Percentiles rank a stretch among this genome's conserved stretches.
These are phyloP conservation scores for Teratosphaeria viscida DNA, from an alignment of 2,329 filamentous ascomycete genomes.

Conservation along the genomic window DNA sequence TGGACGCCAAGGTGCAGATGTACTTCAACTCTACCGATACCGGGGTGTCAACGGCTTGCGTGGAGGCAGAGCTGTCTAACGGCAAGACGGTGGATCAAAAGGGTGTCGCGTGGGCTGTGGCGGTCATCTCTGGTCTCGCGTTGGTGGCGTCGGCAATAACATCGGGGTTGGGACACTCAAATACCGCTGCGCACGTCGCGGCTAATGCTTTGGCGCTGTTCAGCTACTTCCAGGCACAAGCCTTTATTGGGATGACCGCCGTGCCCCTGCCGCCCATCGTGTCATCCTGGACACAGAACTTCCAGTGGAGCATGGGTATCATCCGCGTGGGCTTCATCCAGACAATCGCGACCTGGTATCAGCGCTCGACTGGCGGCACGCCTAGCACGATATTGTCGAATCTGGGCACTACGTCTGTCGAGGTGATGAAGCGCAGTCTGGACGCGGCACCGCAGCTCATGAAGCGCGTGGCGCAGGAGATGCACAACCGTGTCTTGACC, in stretches of 20 bases:
- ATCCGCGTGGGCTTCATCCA: constrained; percentile 83
- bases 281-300: constrained; percentile 89
- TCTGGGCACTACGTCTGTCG: constrained; percentile 65
- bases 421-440: constrained; percentile 61
- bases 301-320: constrained; percentile 97
- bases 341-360: constrained; percentile 86
- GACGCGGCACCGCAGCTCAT: constrained; percentile 36
- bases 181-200: constrained; percentile 88
- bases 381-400: constrained; percentile 69
- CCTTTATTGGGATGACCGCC: constrained; percentile 75
- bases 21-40: constrained; percentile 63
- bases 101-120: constrained; percentile 81
- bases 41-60: constrained; percentile 62
- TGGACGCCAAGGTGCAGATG: constrained; percentile 76
- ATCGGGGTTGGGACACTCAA: constrained; percentile 82
- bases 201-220: constrained; percentile 91
- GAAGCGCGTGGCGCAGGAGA: constrained; percentile 41
- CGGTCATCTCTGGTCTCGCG: constrained; percentile 75
- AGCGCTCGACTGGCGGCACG: constrained; percentile 79
- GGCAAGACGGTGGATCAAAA: constrained; percentile 83
- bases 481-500: constrained; percentile 34
- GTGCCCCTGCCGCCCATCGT: constrained; percentile 80
- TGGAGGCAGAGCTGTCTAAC: constrained; percentile 81
- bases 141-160: constrained; percentile 78
- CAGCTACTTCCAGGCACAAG: constrained; percentile 87